A percentile compares a stretch with the other conserved stretches of the same genome.
Conservation (phyloP, 352 stramenopile genomes). For the Phytophthora ohioensis region DNA sequence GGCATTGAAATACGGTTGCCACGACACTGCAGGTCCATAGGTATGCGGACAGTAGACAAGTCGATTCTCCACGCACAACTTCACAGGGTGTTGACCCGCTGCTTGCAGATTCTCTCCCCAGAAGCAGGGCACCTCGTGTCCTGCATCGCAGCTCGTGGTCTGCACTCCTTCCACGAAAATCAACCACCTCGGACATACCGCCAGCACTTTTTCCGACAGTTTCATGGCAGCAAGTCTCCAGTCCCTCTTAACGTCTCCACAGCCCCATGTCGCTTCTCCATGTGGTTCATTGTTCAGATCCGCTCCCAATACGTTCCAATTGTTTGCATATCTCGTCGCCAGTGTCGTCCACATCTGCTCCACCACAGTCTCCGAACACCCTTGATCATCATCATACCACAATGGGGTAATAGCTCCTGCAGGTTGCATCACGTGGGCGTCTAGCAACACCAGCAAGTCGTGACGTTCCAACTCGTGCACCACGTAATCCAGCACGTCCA, state of each 20-base stretch:
- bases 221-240: conserved; percentile 53
- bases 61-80: conserved; percentile 45
- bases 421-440: conserved; percentile 57
- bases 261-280: conserved; percentile 57
- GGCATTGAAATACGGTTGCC: conserved; percentile 56
- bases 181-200: conserved; percentile 50
- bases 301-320: conserved; percentile 60
- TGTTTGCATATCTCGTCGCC: conserved; percentile 38
- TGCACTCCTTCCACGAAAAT: conserved; percentile 69
- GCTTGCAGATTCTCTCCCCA: conserved; percentile 64
- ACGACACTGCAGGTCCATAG: conserved; percentile 54
- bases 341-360: conserved; percentile 49
- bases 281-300: conserved; percentile 74
- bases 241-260: conserved; percentile 45
- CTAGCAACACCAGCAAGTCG: conserved; percentile 56
- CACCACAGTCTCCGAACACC: conserved; percentile 30
- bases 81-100: conserved; percentile 26
- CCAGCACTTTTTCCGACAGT: conserved; percentile 37
- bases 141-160: conserved; percentile 37
- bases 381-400: conserved; percentile 50
- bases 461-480: conserved; percentile 41
- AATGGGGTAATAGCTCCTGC: conserved; percentile 47
- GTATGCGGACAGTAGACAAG: conserved; percentile 65
- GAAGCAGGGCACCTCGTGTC: conserved; percentile 49
- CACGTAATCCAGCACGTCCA: conserved; percentile 66